A percentile compares a stretch with the other conserved stretches of the same genome.
phyloP scores from a whole-genome alignment of 139 green algal species.

The Klebsormidium nitens region DNA sequence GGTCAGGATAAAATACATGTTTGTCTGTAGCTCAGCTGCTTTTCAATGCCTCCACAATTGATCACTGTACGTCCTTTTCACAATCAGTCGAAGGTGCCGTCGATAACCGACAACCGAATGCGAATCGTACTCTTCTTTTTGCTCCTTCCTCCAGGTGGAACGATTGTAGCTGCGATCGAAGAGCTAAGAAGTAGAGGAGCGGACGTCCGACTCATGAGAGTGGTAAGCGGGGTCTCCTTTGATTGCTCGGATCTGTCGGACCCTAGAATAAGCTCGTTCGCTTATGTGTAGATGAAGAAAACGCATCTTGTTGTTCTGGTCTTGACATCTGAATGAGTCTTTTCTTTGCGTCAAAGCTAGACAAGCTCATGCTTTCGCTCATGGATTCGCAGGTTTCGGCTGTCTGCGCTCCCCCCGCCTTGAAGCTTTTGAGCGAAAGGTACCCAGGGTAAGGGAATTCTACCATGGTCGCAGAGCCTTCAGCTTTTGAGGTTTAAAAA shows the following conservation, averaged over 20 bases:
- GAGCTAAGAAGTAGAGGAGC: slow-evolving; percentile 74
- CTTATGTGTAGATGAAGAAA: slow-evolving; percentile 10
- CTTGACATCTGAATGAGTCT: not conserved
- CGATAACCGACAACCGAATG: not conserved
- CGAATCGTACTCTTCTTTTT: not conserved
- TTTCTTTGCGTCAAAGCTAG: not conserved
- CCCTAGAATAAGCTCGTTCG: not conserved
- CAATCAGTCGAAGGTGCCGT: too few species aligned
- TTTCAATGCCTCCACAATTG: too few species aligned
- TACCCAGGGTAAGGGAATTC: slow-evolving; percentile 18
- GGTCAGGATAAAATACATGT: not conserved
- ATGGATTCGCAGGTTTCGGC: slow-evolving; percentile 17
- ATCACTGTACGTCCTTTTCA: too few species aligned
- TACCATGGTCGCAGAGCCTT: not conserved
- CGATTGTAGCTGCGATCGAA: slow-evolving; percentile 62
- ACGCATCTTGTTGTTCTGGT: slow-evolving; percentile 1
- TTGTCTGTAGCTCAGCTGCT: too few species aligned
- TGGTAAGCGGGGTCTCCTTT: slow-evolving; percentile 63
- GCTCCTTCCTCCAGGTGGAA: slow-evolving; percentile 52
- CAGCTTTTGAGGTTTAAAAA: too few species aligned
- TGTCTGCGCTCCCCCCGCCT: slow-evolving; percentile 11
- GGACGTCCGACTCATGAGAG: slow-evolving; percentile 58
- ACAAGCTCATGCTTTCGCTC: not conserved
- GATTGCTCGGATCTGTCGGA: slow-evolving; percentile 4
- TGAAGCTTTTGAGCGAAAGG: slow-evolving; percentile 27